Conservation (phyloP, 2,329 filamentous ascomycete genomes). For the Sordariomycetes sp. region DNA sequence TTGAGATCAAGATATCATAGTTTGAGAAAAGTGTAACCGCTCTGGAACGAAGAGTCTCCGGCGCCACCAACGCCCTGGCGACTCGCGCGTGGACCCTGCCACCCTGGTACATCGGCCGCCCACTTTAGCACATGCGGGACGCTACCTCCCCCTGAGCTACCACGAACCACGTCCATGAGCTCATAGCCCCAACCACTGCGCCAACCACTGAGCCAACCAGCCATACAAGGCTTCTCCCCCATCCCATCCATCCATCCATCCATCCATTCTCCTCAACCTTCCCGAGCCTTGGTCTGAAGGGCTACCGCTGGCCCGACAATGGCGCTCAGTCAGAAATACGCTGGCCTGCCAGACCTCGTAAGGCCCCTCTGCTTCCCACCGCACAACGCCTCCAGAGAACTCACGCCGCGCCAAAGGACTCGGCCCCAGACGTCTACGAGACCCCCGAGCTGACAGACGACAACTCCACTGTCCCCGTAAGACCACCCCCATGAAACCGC, state of each 20-base stretch:
- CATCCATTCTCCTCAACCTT: background rate
- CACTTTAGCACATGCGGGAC: too few species aligned
- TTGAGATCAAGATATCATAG: too few species aligned
- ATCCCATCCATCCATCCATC: too few species aligned
- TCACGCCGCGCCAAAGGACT: constrained; percentile 44
- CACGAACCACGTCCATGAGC: background rate
- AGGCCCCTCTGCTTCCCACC: constrained; percentile 6
- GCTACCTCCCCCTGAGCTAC: background rate
- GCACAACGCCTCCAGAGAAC: background rate
- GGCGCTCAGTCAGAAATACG: constrained; percentile 72
- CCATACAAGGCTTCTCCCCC: background rate
- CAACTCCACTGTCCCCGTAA: constrained; percentile 62
- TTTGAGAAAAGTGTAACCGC: background rate
- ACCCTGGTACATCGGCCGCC: background rate
- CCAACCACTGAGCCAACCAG: too few species aligned
- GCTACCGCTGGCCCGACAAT: constrained; percentile 25
- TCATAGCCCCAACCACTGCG: background rate
- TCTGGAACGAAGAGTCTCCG: background rate
- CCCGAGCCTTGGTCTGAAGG: background rate
- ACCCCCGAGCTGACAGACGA: constrained; percentile 88
- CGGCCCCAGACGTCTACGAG: constrained; percentile 90
- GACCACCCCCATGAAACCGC: background rate
- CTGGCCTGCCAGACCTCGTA: constrained; percentile 68
- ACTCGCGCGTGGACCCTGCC: background rate
- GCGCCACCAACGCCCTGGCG: background rate